Evolutionary conservation across 2,329 filamentous ascomycete species (phyloP).

Genomic region (Colletotrichum acutatum): DNA sequence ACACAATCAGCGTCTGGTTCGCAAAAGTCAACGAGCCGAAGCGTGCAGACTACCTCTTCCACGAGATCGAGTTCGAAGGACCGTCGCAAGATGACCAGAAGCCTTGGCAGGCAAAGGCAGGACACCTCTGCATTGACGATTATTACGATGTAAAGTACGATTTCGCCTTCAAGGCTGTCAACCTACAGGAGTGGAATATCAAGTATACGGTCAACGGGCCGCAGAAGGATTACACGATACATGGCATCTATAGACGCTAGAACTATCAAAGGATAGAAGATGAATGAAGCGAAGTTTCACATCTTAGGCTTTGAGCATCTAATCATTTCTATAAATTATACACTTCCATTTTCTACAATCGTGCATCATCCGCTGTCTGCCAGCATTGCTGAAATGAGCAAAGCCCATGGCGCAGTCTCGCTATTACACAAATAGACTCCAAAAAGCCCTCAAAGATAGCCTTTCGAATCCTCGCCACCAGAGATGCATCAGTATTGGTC

Average conservation of each 20-base stretch:
- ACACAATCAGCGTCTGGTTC: slow-evolving; percentile 79
- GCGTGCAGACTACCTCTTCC: slow-evolving; percentile 79
- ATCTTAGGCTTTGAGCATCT: not conserved
- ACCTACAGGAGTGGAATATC: slow-evolving; percentile 67
- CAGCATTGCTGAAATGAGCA: slow-evolving; percentile 22
- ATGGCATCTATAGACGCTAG: slow-evolving; percentile 61
- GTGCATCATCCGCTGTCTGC: not conserved
- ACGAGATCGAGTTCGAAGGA: slow-evolving; percentile 72
- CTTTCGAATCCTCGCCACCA: slow-evolving; percentile 15
- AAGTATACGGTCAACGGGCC: slow-evolving; percentile 76
- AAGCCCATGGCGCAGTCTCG: slow-evolving; percentile 52
- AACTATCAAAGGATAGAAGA: not conserved
- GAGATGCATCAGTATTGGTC: not conserved
- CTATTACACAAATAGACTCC: slow-evolving; percentile 49
- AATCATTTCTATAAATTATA: slow-evolving; percentile 4
- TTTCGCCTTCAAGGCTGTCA: slow-evolving; percentile 70
- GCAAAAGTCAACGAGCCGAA: slow-evolving; percentile 70
- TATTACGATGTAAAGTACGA: slow-evolving; percentile 77
- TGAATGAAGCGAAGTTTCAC: not conserved
- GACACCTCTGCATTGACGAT: slow-evolving; percentile 78
- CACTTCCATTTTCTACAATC: not conserved
- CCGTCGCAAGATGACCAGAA: slow-evolving; percentile 46
- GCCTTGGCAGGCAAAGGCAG: slow-evolving; percentile 72
- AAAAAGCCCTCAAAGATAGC: slow-evolving; percentile 45
- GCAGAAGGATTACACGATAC: slow-evolving; percentile 77